Conservation (phyloP, 108 stramenopile species). For the Nitzschia inconspicua region DNA sequence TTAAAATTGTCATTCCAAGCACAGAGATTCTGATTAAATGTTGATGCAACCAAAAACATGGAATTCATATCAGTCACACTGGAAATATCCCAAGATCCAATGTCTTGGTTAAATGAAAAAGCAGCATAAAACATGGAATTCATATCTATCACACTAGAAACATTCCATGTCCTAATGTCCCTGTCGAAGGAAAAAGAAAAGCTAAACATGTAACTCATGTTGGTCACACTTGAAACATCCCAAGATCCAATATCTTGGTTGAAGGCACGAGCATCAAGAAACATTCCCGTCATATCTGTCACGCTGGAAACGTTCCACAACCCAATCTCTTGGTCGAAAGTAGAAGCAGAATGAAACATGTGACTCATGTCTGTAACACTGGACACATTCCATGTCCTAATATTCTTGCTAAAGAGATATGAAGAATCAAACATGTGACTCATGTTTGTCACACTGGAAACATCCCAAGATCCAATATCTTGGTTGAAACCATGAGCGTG, state of each 20-base stretch:
- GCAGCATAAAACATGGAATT: constrained; percentile 25
- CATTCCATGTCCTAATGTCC: constrained; percentile 16
- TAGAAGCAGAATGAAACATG: constrained; percentile 23
- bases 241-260: constrained; percentile 30
- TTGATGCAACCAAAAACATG: neutral
- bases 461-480: constrained; percentile 18
- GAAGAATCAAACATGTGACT: constrained; percentile 16
- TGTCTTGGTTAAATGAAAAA: neutral
- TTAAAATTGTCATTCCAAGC: constrained; percentile 26
- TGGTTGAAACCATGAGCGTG: constrained; percentile 29
- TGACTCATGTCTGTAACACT: constrained; percentile 26
- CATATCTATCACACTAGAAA: constrained; percentile 29
- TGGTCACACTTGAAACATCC: constrained; percentile 25
- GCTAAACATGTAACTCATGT: constrained; percentile 26
- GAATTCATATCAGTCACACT: neutral
- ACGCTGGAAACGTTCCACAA: neutral
- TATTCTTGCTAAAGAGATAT: constrained; percentile 12
- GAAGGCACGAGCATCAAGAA: constrained; percentile 4
- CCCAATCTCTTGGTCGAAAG: neutral
- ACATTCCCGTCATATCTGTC: neutral
- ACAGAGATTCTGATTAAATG: constrained; percentile 29
- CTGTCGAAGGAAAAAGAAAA: constrained; percentile 10
- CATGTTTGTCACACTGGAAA: constrained; percentile 15
- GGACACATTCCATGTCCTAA: constrained; percentile 19
- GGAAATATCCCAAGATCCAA: neutral